These are phyloP conservation scores for Acanthamoeba castellanii DNA, from an alignment of 208 protist species.

Conservation along the genomic window DNA sequence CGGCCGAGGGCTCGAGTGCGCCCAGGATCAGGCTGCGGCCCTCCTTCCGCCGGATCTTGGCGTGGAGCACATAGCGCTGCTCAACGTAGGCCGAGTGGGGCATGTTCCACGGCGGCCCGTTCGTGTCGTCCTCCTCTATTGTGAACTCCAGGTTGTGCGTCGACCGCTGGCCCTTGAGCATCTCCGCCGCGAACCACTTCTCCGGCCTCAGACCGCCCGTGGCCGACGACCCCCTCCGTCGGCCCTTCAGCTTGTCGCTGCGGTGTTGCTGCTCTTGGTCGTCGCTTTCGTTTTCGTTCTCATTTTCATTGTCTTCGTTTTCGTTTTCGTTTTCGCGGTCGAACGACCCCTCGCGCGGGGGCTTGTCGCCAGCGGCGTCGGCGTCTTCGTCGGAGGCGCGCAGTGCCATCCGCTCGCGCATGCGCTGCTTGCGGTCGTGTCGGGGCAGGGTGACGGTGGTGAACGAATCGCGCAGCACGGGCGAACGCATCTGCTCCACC, in stretches of 20 bases:
- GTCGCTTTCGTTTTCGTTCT: background rate
- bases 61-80: conserved; percentile 19
- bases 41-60: background rate
- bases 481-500: conserved; percentile 26
- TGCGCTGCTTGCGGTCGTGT: background rate
- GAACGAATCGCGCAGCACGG: background rate
- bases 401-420: background rate
- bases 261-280: background rate
- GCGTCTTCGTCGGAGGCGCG: background rate
- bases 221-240: background rate
- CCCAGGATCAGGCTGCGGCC: conserved; percentile 5
- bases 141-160: background rate
- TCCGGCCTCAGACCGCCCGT: background rate
- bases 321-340: background rate
- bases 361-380: background rate
- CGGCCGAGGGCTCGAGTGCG: conserved; percentile 9
- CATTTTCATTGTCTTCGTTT: background rate
- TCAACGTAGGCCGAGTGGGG: conserved; percentile 13
- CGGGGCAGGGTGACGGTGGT: background rate
- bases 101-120: background rate
- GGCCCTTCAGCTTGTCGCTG: background rate
- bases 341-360: background rate
- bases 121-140: conserved; percentile 6
- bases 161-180: conserved; percentile 17
- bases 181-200: conserved; percentile 8